Evolutionary conservation across 129 eudicot genomes (phyloP), one percentile per base, ranked within the genome.

Genomic region (Calendula officinalis): DNA sequence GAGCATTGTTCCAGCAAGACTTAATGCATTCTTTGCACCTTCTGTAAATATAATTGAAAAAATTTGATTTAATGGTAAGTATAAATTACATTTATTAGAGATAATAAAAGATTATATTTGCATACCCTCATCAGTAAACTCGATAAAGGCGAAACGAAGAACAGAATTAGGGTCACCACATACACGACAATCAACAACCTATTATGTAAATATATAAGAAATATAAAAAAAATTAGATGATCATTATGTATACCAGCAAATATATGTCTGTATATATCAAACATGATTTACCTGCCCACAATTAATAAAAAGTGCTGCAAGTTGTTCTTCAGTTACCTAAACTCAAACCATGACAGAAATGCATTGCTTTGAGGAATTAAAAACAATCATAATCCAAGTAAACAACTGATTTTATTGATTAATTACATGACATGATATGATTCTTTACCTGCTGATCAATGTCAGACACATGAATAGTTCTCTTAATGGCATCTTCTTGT

Each of bases 101-200:
- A 38, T 55, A 32, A 41, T 5, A 43, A 49, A 60, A 53, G 48
- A 48, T 42, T 27, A 5, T 14, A 60, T 64, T n/a, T 14, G 51
- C 76, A 13, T 80, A 88, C 95, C 95, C 65, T 84, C 95, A 50
- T 87, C 85, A 52, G 96, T 84, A 66, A 91, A 91, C 75, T 91
- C 98, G 53, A 87, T 37, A 60, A 91, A 91, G 43, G 96, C 97
- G 80, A 91, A 85, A 59, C 95, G 95, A 68, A 91, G 91, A 37
- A 81, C 88, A 22, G 94, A 83, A 67, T 80, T 91, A 30, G 95
- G 94, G 67, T 88, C 95, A 2, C 99, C 96, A 65, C 96, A 88
- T 43, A 92, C 82, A 59, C 99, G 99, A 66, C 95, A 83, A 30
- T 92, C 99, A 64, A 88, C 99, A 70, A 92, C 91, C 99, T 92